phyloP scores from a whole-genome alignment of 73 alveolate species.

The Stentor roeselii region DNA sequence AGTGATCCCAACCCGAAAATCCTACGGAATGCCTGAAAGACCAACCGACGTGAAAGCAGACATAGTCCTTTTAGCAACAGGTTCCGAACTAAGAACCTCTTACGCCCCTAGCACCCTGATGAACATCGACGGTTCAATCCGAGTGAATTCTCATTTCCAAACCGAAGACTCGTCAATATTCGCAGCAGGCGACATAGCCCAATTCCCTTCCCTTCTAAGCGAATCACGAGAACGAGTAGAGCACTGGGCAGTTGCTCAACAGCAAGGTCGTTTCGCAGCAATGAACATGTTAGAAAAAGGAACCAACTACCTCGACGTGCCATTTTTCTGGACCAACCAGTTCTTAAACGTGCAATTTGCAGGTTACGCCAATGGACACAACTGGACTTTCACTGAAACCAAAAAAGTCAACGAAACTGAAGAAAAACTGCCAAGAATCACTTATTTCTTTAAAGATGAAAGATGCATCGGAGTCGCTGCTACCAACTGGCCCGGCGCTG shows the following conservation, averaged over 20 bases:
- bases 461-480: constrained; percentile 32
- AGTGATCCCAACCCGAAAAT: constrained; percentile 59
- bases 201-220: constrained; percentile 71
- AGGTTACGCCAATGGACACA: constrained; percentile 8
- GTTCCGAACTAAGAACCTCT: constrained; percentile 64
- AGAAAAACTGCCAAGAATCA: constrained; percentile 22
- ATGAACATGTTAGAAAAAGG: constrained; percentile 78
- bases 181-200: constrained; percentile 91
- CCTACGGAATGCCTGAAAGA: constrained; percentile 32
- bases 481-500: constrained; percentile 27
- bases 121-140: constrained; percentile 51
- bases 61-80: constrained; percentile 77
- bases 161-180: constrained; percentile 62
- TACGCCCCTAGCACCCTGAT: constrained; percentile 42
- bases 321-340: constrained; percentile 87
- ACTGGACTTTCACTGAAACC: constrained; percentile 13
- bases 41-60: constrained; percentile 70
- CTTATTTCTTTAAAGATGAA: constrained; percentile 26
- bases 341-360: constrained; percentile 17
- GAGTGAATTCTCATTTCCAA: constrained; percentile 67
- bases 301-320: constrained; percentile 64
- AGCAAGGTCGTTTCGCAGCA: constrained; percentile 78
- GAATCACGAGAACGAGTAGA: constrained; percentile 78
- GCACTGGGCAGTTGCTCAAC: constrained; percentile 74
- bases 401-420: not conserved